phyloP scores from a whole-genome alignment of 768 basidiomycete species.

The Podaxis sp. region DNA sequence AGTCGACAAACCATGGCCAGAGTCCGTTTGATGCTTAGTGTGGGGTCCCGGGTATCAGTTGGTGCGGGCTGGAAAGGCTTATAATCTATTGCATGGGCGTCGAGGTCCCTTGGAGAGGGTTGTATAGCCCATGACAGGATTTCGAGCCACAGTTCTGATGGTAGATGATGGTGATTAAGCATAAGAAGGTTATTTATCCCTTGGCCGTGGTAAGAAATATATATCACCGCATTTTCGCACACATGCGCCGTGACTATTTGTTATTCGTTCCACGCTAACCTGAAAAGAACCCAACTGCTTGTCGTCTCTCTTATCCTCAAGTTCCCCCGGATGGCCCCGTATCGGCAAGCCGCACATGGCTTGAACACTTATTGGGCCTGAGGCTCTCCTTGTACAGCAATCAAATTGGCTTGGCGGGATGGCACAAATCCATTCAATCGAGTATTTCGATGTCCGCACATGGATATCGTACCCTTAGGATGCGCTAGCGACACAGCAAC shows the following conservation, averaged over 20 bases:
- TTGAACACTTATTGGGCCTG: background rate
- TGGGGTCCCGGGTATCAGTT: constrained; percentile 27
- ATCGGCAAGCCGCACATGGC: background rate
- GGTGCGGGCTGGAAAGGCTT: constrained; percentile 46
- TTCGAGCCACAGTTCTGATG: constrained; percentile 55
- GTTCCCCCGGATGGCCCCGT: background rate
- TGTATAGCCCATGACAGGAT: constrained; percentile 47
- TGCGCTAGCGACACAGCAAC: background rate
- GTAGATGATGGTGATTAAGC: constrained; percentile 32
- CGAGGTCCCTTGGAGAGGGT: constrained; percentile 18
- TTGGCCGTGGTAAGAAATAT: background rate
- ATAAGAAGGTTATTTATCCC: background rate
- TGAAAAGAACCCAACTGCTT: background rate
- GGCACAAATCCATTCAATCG: background rate
- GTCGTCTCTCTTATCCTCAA: background rate
- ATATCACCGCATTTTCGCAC: constrained; percentile 10
- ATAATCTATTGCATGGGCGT: constrained; percentile 32
- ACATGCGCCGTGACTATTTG: background rate
- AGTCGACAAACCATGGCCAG: constrained; percentile 56
- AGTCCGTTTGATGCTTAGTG: constrained; percentile 34
- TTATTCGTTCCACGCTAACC: background rate
- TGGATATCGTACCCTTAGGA: background rate
- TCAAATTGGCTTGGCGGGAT: background rate
- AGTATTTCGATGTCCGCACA: background rate
- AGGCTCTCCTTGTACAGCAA: background rate